Base-by-base conservation (phyloP, 495 filamentous ascomycete species). In the Chaetomidium leptoderma region DNA sequence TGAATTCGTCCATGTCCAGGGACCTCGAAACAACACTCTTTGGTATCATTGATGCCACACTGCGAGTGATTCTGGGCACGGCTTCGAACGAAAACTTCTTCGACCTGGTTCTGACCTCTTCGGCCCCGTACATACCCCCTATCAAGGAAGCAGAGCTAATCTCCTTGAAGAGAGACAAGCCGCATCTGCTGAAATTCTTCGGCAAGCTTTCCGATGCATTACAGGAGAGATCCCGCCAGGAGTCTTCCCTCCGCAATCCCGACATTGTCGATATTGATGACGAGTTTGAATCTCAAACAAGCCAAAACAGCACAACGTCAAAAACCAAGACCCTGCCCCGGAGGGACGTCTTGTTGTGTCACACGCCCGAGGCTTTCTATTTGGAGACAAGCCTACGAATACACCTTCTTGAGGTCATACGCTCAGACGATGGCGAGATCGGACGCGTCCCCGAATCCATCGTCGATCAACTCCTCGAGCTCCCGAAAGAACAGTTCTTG, bases 201-300 rank as follows among this genome's bases (percentile, higher is more conserved):
- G 63, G 66, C 21, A 72, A 73, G 43, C 36, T 81, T 6, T 78
- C 76, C 2, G 49, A 63, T 27, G 62, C 73, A 3, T 71, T 89
- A 24, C 78, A 81, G 33, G 72, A 72, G 19, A 75, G 63, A 37
- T 42, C 53, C 7, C 46, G 52, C 6, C 64, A 59, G 27, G 66
- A 66, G 36, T 62, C 62, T 6, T 66, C 66, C 16, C 52, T 59
- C 5, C 59, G 69, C 0, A 57, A 66, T 13, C 70, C 73, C 33
- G 86, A 92, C 62, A 61, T 73, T 14, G 91, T 95, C 88, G 91
- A 96, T 55, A 66, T 95, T 23, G 91, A 96, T 60, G 83, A 86
- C 50, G 81, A 79, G 14, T 84, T 91, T 27, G 80, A 83, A 27
- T 78, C 78, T 3, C 77, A 83, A 45, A 64, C 67, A 45, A 84